Conservation (phyloP, 2,329 filamentous ascomycete genomes). For the Cercospora berteroae region DNA sequence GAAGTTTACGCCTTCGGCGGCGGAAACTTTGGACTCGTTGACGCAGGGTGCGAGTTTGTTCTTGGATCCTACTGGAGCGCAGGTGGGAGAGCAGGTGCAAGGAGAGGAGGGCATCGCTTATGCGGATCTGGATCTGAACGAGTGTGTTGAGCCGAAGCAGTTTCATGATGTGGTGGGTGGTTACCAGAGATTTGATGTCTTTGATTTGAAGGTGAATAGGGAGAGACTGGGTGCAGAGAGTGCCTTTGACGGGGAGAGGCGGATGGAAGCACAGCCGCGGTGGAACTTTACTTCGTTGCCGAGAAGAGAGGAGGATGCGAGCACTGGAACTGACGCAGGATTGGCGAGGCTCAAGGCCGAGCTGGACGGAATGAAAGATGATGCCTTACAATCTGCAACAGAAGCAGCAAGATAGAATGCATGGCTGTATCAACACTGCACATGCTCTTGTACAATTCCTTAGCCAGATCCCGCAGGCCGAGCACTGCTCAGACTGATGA, state of each 20-base stretch:
- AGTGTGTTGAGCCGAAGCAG: constrained; percentile 57
- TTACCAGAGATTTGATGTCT: constrained; percentile 57
- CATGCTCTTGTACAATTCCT: background rate
- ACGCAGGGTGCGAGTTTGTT: constrained; percentile 52
- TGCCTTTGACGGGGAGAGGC: background rate
- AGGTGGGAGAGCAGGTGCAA: constrained; percentile 42
- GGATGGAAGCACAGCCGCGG: background rate
- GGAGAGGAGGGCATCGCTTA: constrained; percentile 52
- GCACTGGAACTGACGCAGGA: constrained; percentile 4
- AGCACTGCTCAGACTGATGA: constrained; percentile 58
- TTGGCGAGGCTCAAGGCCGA: constrained; percentile 2
- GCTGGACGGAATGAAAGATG: constrained; percentile 10
- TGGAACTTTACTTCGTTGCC: constrained; percentile 3
- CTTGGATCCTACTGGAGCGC: constrained; percentile 51
- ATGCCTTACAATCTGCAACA: constrained; percentile 2
- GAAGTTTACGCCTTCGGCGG: constrained; percentile 23
- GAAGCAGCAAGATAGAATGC: background rate
- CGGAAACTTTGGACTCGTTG: constrained; percentile 39
- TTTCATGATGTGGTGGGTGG: constrained; percentile 58
- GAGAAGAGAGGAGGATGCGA: background rate
- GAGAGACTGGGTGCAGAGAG: constrained; percentile 33
- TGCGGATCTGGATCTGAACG: constrained; percentile 51
- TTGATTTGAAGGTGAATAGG: constrained; percentile 51
- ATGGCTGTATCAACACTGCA: background rate
- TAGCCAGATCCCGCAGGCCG: constrained; percentile 43